Percentiles rank a stretch among this genome's conserved stretches.
These are phyloP conservation scores for Drosera spatulata DNA, from an alignment of 179 eudicot species.

Conservation along the genomic window DNA sequence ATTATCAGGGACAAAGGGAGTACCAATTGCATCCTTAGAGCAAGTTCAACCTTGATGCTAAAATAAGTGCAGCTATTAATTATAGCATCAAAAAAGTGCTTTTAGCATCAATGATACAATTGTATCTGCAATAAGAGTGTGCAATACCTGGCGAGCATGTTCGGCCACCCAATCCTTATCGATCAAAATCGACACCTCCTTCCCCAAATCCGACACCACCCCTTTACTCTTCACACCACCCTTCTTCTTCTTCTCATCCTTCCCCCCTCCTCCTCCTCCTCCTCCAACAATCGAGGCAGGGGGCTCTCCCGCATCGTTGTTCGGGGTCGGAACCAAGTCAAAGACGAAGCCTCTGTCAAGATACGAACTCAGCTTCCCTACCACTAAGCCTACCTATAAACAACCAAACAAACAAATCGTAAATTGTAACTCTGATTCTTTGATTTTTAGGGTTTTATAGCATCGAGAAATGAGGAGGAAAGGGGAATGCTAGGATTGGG, in stretches of 20 bases:
- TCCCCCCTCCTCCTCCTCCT: background rate
- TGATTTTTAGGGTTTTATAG: background rate
- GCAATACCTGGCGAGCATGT: slow-evolving; percentile 92
- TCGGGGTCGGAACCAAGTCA: slow-evolving; percentile 71
- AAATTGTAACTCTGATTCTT: background rate
- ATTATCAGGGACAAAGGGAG: too few species aligned
- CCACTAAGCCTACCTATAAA: slow-evolving; percentile 63
- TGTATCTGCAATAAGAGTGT: too few species aligned
- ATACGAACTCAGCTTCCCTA: slow-evolving; percentile 58
- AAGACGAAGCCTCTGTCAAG: slow-evolving; percentile 67
- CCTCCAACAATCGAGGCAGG: slow-evolving; percentile 44
- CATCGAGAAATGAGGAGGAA: background rate
- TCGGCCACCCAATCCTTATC: slow-evolving; percentile 87
- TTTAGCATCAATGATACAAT: too few species aligned
- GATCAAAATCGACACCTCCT: slow-evolving; percentile 46
- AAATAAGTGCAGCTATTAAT: too few species aligned
- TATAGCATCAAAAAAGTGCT: too few species aligned
- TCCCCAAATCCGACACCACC: slow-evolving; percentile 22
- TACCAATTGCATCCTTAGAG: too few species aligned
- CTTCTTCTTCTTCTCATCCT: slow-evolving; percentile 36
- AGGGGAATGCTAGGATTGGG: background rate
- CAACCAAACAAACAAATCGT: background rate
- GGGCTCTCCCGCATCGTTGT: slow-evolving; percentile 64
- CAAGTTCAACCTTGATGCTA: too few species aligned
- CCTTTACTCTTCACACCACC: slow-evolving; percentile 3